A percentile compares a stretch with the other conserved stretches of the same genome.
These are phyloP conservation scores for Rhizopogon vulgaris DNA, from an alignment of 768 basidiomycete genomes.

Conservation along the genomic window DNA sequence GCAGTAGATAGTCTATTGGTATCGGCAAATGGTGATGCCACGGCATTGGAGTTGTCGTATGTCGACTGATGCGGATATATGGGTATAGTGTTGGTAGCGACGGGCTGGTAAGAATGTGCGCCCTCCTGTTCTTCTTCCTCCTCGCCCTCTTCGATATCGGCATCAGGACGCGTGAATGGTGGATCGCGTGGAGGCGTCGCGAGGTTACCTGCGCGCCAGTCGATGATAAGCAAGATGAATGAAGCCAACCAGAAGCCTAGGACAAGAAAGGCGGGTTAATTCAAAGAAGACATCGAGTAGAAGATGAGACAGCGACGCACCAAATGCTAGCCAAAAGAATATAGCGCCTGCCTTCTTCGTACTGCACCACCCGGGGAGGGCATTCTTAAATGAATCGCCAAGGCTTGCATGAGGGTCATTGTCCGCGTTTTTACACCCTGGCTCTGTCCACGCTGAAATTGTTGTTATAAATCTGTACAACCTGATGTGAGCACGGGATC, in stretches of 20 bases:
- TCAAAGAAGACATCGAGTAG: neutral
- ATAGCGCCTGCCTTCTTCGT: constrained; percentile 89
- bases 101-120: constrained; percentile 36
- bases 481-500: constrained; percentile 11
- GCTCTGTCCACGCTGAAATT: constrained; percentile 81
- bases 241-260: constrained; percentile 75
- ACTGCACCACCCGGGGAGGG: constrained; percentile 76
- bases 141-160: constrained; percentile 43
- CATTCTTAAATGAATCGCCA: constrained; percentile 61
- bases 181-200: constrained; percentile 54
- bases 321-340: constrained; percentile 84
- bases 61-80: constrained; percentile 18
- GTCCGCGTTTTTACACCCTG: constrained; percentile 81
- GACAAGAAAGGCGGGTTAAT: constrained; percentile 4
- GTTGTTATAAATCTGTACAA: constrained; percentile 62
- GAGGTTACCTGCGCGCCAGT: constrained; percentile 71
- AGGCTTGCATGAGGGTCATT: constrained; percentile 76
- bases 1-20: constrained; percentile 41
- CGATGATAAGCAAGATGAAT: constrained; percentile 55
- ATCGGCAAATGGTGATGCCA: constrained; percentile 45
- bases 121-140: constrained; percentile 47
- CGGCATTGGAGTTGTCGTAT: constrained; percentile 17
- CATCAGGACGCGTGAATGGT: constrained; percentile 62
- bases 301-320: constrained; percentile 35
- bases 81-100: constrained; percentile 22